Evolutionary conservation across 352 stramenopile genomes (phyloP).

Genomic region (Phytophthora uliginosa): DNA sequence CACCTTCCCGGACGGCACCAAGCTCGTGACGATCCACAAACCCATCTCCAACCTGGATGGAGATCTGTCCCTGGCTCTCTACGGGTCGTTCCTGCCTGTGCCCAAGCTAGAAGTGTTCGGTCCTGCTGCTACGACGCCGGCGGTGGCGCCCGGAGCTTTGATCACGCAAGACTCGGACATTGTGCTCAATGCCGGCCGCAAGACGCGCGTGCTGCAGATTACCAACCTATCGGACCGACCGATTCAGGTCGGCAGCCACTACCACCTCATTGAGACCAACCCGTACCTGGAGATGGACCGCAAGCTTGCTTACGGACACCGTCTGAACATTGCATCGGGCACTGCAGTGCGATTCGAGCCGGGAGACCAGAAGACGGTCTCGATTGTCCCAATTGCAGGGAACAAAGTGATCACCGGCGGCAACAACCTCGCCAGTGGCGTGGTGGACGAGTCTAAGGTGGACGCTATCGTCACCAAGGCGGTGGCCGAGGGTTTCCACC

Average conservation of each 20-base stretch:
- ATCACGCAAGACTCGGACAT: slow-evolving; percentile 71
- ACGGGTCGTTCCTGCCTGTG: slow-evolving; percentile 95
- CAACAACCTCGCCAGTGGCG: slow-evolving; percentile 91
- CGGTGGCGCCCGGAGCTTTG: slow-evolving; percentile 65
- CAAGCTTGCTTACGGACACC: slow-evolving; percentile 90
- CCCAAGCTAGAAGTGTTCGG: slow-evolving; percentile 83
- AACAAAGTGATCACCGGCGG: slow-evolving; percentile 89
- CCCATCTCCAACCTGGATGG: slow-evolving; percentile 93
- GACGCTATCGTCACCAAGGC: slow-evolving; percentile 68
- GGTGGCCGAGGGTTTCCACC: slow-evolving; percentile 68
- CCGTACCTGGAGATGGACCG: slow-evolving; percentile 96
- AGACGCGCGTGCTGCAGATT: slow-evolving; percentile 89
- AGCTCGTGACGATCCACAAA: slow-evolving; percentile 97
- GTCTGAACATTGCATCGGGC: slow-evolving; percentile 95
- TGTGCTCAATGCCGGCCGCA: slow-evolving; percentile 86
- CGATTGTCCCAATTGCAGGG: slow-evolving; percentile 94
- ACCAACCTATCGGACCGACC: slow-evolving; percentile 97
- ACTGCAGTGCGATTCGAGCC: slow-evolving; percentile 97
- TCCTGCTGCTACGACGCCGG: slow-evolving; percentile 19
- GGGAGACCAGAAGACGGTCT: slow-evolving; percentile 96
- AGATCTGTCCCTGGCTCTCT: slow-evolving; percentile 93
- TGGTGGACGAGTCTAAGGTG: slow-evolving; percentile 67
- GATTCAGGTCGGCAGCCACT: slow-evolving; percentile 96
- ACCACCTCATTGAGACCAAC: slow-evolving; percentile 98
- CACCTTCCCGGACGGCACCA: slow-evolving; percentile 98